Base-by-base conservation (phyloP, 1,139 yeast species). In the Saccharomyces hybrid region DNA sequence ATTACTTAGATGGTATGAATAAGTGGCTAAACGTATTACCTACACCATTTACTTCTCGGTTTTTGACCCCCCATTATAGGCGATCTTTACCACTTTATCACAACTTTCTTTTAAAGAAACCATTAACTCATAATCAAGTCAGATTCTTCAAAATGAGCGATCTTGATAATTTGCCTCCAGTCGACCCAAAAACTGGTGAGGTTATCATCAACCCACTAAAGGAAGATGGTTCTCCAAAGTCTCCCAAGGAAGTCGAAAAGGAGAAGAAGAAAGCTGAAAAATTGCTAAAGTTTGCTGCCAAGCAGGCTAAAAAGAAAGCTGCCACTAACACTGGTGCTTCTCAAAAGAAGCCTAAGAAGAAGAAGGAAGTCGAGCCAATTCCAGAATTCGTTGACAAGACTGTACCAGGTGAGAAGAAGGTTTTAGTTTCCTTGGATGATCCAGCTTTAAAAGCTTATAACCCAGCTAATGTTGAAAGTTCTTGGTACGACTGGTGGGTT, bases 401-500 rank as follows among this genome's bases (percentile, higher is more conserved):
- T 53, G 79, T 77, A 55, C 83, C 88, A 5, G 99, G 99, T 58
- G 96, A 91, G 64, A 95, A 93, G 81, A 93, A 93, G 75, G 74
- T 85, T 31, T 80, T 93, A 62, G 86, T 82, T 26, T 81, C 91
- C 47, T 79, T 93, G 57, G 97, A 93, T 50, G 96, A 91, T 69
- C 93, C 96, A 26, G 84, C 98, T 26, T 81, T 93, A 70, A 91
- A 93, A 74, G 95, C 98, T 12, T 93, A 93, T 74, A 87, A 82
- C 68, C 99, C 99, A 46, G 81, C 82, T 64, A 86, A 85, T 64
- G 98, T 95, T 52, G 99, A 93, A 75, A 85, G 95, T 56, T 89
- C 97, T 16, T 93, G 99, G 99, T 91, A 93, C 74, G 83, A 82
- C 31, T 93, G 99, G 99, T 93, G 99, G 99, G 86, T 82, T 61